Conservation (phyloP, 2,329 filamentous ascomycete genomes). For the Cercospora berteroae region DNA sequence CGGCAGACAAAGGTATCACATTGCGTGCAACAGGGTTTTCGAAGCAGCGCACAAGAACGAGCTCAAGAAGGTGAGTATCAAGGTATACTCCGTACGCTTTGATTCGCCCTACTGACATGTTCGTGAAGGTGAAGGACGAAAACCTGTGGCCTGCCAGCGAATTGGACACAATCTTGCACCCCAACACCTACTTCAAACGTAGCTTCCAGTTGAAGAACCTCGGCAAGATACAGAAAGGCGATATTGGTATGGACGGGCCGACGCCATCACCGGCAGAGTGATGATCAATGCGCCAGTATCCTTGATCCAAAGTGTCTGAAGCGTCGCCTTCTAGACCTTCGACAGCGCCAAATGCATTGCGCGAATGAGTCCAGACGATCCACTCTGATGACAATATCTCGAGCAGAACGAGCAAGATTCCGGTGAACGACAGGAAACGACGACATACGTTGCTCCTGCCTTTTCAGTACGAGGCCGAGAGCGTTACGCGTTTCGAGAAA, state of each 20-base stretch:
- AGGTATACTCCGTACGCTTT: background rate
- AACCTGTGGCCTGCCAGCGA: slow-evolving; percentile 59
- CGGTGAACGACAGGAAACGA: background rate
- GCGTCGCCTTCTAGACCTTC: background rate
- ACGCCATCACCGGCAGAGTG: slow-evolving; percentile 16
- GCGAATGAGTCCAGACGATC: background rate
- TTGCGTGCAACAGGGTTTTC: slow-evolving; percentile 95
- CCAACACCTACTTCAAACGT: slow-evolving; percentile 96
- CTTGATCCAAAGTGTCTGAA: background rate
- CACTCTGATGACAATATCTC: background rate
- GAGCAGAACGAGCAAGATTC: background rate
- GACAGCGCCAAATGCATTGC: background rate
- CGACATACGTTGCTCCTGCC: background rate
- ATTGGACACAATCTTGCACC: slow-evolving; percentile 92
- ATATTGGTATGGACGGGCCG: slow-evolving; percentile 40
- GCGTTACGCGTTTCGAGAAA: background rate
- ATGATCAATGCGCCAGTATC: background rate
- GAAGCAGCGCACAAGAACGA: slow-evolving; percentile 73
- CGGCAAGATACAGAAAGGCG: slow-evolving; percentile 45
- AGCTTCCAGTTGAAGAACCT: slow-evolving; percentile 86
- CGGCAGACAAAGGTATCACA: slow-evolving; percentile 82
- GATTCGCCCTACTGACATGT: slow-evolving; percentile 11
- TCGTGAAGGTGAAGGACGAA: slow-evolving; percentile 45
- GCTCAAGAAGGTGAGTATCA: slow-evolving; percentile 44
- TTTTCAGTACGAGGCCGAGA: background rate